Base-by-base conservation (phyloP, 2,329 filamentous ascomycete species). In the Claviceps monticola region DNA sequence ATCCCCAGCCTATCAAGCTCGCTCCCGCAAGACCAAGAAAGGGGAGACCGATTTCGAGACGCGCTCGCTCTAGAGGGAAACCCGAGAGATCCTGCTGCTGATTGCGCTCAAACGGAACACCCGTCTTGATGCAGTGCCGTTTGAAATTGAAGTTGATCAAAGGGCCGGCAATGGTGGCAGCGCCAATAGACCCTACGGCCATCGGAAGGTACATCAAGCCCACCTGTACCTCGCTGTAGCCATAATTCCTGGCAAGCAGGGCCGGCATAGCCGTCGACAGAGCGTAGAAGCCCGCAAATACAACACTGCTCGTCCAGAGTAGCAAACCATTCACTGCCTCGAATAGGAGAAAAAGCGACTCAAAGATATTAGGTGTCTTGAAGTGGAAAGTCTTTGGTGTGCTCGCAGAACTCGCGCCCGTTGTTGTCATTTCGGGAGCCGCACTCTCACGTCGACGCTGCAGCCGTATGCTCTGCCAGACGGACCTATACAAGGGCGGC, bases 121-220 rank as follows among this genome's bases (percentile, higher is more conserved):
- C 76, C 0, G 78, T 63, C 5, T 65, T 69, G 9, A 64, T 61
- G 13, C 82, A 82, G 53, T 83, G 74, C 1, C 82, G 76, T 1
- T 74, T 72, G 62, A 82, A 89, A 62, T 86, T 87, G 66, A 74
- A 75, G 62, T 88, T 84, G 38, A 86, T 73, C 1, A 80, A 57
- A 2, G 72, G 71, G 1, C 84, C 82, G 2, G 69, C 68, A 2
- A 70, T 59, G 8, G 69, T 56, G 1, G 72, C 73, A 0, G 74
- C 69, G 1, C 71, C 59, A 13, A 74, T 66, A n/a, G 73, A 74
- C 1, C 75, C 76, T 4, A 60, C 65, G 0, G 75, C 75, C 34
- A 75, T 59, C 1, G 76, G 76, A 1, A 78, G 62, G 57, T 75
- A 78, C 67, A 73, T 74, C 5, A 78, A 62, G 1, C 78, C 78